These are phyloP conservation scores for Tilletia caries DNA, from an alignment of 1,284 basidiomycete genomes.

Conservation along the genomic window DNA sequence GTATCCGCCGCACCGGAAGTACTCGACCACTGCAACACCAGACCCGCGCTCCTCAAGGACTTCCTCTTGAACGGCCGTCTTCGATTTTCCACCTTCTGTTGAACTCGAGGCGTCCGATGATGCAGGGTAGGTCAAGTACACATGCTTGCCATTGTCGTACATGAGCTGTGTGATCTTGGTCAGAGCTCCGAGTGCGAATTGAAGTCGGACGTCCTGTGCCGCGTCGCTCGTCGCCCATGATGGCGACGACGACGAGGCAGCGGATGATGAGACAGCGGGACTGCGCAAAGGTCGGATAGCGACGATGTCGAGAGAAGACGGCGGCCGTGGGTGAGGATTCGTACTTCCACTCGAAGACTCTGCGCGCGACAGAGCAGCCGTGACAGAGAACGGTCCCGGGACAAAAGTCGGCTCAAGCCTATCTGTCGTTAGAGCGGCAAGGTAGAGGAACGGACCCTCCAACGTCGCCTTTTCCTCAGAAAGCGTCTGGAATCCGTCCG, in stretches of 20 bases:
- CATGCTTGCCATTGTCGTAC: constrained; percentile 42
- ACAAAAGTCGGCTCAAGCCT: constrained; percentile 77
- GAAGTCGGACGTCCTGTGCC: constrained; percentile 22
- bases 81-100: not conserved
- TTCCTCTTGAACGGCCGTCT: constrained; percentile 25
- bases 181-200: constrained; percentile 16
- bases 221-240: not conserved
- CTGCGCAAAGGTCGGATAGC: constrained; percentile 76
- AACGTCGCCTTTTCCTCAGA: constrained; percentile 24
- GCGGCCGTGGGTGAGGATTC: constrained; percentile 19
- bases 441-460: constrained; percentile 76
- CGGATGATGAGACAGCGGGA: constrained; percentile 54
- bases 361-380: not conserved
- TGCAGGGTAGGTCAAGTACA: constrained; percentile 27
- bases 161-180: constrained; percentile 31
- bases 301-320: constrained; percentile 67
- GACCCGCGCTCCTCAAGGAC: constrained; percentile 54
- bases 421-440: constrained; percentile 75
- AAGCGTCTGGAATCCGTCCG: not conserved
- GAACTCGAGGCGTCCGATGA: too few species aligned
- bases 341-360: not conserved
- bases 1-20: constrained; percentile 74
- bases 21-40: constrained; percentile 70
- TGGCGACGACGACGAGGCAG: not conserved
- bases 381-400: constrained; percentile 64